These are phyloP conservation scores for Fraxinus paxiana DNA, from an alignment of 305 asterid species.

Conservation along the genomic window DNA sequence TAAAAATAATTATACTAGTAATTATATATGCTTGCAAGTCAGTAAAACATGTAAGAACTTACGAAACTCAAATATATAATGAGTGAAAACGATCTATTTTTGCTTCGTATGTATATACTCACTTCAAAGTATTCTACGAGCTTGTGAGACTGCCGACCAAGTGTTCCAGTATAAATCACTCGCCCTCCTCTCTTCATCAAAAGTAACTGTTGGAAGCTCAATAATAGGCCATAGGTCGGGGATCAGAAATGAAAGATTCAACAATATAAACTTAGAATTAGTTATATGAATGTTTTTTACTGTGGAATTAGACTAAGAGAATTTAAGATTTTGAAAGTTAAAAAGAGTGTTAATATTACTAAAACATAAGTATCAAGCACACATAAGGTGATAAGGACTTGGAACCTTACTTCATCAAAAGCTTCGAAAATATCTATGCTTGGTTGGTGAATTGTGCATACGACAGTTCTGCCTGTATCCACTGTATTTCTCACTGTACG, in stretches of 20 bases:
- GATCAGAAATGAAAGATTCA: neutral
- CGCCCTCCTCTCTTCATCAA: conserved; percentile 49
- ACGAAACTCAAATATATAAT: neutral
- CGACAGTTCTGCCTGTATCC: conserved; percentile 44
- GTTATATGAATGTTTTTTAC: neutral
- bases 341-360: neutral
- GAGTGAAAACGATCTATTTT: neutral
- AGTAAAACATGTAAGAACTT: neutral
- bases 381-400: neutral
- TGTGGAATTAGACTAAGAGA: neutral
- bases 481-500: conserved; percentile 42
- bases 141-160: conserved; percentile 41
- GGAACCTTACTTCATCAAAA: conserved; percentile 37
- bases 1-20: neutral
- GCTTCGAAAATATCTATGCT: conserved; percentile 52
- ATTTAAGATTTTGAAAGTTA: neutral
- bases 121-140: conserved; percentile 52
- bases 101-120: conserved; percentile 16
- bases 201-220: conserved; percentile 28
- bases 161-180: conserved; percentile 39
- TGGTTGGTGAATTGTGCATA: conserved; percentile 51
- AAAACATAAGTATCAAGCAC: neutral
- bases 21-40: neutral
- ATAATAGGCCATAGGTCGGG: neutral
- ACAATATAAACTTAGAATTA: neutral